Evolutionary conservation across 805 yeast genomes (phyloP), one percentile per base, ranked within the genome.

Genomic region (Vanderwaltozyma polyspora): DNA sequence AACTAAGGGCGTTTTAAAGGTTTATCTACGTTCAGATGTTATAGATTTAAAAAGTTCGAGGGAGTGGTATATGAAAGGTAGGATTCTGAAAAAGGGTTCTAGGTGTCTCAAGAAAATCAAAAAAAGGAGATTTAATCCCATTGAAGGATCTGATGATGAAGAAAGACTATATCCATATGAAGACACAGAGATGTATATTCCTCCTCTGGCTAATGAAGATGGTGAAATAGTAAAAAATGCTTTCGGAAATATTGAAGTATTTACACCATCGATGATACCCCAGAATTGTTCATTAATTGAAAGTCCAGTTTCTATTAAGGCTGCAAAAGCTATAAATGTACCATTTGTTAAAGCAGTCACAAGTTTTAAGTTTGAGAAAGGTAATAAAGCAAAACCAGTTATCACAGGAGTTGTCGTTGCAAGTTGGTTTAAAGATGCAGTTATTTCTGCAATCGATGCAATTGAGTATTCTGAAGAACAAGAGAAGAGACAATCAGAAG

Each of bases 311-410:
- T 74, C 81, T 0, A 74, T 70, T 25, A 66, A 65, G 31, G 95
- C 97, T 0, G 94, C 94, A 0, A 70, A 69, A 38, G 50, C 75
- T 1, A 47, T 87, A 9, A 74, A 70, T 0, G 67, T 89, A 6
- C 94, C 84, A 43, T 85, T 67, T 60, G 96, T 94, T 0, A 77
- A 74, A 31, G 97, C 96, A 0, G 87, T 86, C 2, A 77, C 79
- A 2, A 84, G 87, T 0, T 89, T 91, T 59, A 91, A 84, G 36
- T 91, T 82, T 57, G 69, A 66, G 19, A 56, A 59, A 28, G 53
- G 57, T 1, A 39, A 33, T 21, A 52, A 64, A 28, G 76, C 80
- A 0, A 76, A 74, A 9, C 89, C 93, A 0, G 63, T 65, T 34
- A 68, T 75, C 28, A 74, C 76, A 4, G 97, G 97, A 3, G 70